Base-by-base conservation (phyloP, 352 stramenopile species). In the Pythium sp. region DNA sequence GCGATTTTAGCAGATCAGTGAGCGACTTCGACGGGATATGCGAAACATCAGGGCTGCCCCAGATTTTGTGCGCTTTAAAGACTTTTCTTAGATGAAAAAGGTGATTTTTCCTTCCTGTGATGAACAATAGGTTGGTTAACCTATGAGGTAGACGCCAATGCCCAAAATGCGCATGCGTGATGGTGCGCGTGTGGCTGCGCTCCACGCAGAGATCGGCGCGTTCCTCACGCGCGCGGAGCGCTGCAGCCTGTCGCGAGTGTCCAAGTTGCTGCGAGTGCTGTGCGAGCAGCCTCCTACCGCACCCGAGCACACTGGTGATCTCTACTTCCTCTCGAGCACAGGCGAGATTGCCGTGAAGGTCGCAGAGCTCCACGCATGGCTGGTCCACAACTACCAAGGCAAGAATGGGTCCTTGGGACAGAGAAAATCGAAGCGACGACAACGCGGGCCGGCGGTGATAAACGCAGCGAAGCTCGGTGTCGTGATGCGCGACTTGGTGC, bases 401-500 rank as follows among this genome's bases (percentile, higher is more conserved):
- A 38, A 41, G 2, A 46, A n/a, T 41, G 7, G 24, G 18, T 24
- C 26, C 2, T 26, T 18, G 7, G 22, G 1, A 6, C 24, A 59
- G 12, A 20, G n/a, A 18, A 43, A 26, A 8, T 28, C 28, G 3
- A 59, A 18, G 54, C 54, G 54, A 18, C 58, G 38, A 2, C 58
- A 55, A 12, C 58, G 41, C 22, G 36, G 38, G 7, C 5, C 58
- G 32, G 22, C 5, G 14, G 7, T 43, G 24, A 38, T 84, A 14
- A 71, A 8, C 22, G 47, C 63, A 36, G 24, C 57, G 32, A 74
- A 86, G 64, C 49, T 83, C 51, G 47, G 67, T 0, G 36, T 80
- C 47, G 56, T 86, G 43, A 51, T 86, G 49, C 71, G 68, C 30
- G 70, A 86, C 34, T 53, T 86, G 57, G 55, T 80, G 36, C 69